Conservation (phyloP, 495 filamentous ascomycete species). For the Staphylotrichum tortipilum region DNA sequence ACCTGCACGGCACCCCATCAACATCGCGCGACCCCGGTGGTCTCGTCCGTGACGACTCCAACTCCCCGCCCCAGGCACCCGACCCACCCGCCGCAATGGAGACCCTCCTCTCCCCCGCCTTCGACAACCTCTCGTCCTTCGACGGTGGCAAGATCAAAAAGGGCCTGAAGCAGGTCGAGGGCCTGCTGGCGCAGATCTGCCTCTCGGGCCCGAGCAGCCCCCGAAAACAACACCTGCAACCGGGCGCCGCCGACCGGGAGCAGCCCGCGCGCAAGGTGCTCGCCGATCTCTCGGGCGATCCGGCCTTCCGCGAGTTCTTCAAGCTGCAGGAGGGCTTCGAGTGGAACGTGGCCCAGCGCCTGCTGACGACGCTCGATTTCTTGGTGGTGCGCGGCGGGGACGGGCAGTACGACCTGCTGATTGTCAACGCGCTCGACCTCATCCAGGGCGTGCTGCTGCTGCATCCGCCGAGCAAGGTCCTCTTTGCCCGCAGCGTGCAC, state of each 20-base stretch:
- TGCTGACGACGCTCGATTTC: conserved; percentile 80
- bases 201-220: conserved; percentile 49
- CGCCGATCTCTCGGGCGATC: conserved; percentile 65
- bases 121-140: conserved; percentile 93
- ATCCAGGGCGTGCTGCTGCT: conserved; percentile 86
- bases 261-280: conserved; percentile 50
- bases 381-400: conserved; percentile 72
- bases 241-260: conserved; percentile 3
- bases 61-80: not conserved
- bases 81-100: conserved; percentile 55
- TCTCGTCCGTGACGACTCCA: not conserved
- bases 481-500: conserved; percentile 84
- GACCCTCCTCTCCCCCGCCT: conserved; percentile 80
- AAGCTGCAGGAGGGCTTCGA: conserved; percentile 94
- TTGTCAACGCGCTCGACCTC: conserved; percentile 78
- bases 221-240: conserved; percentile 8
- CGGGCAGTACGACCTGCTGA: conserved; percentile 79
- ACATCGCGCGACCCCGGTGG: not conserved
- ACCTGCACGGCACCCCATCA: no score
- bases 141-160: conserved; percentile 83
- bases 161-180: conserved; percentile 90
- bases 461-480: conserved; percentile 80
- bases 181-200: conserved; percentile 91
- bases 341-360: conserved; percentile 88
- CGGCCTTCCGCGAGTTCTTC: conserved; percentile 92